Percentiles rank a stretch among this genome's conserved stretches.
Evolutionary conservation across 1,284 basidiomycete genomes (phyloP).

Genomic region (Sanghuangporus sanghuang): DNA sequence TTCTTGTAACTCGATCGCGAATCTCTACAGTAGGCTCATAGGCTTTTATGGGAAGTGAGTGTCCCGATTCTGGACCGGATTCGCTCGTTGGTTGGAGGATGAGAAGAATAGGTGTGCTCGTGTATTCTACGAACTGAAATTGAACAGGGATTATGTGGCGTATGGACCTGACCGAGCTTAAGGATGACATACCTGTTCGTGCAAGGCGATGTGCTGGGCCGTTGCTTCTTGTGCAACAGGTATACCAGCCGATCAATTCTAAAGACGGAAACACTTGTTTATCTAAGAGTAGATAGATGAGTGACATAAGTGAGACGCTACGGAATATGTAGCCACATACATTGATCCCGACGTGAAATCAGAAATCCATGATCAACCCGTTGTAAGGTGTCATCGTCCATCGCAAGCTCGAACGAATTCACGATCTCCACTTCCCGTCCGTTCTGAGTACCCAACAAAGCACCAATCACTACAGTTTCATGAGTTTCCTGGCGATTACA

Average conservation of each 20-base stretch:
- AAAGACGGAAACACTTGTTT: slow-evolving; percentile 97
- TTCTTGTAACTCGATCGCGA: slow-evolving; percentile 67
- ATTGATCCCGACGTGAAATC: slow-evolving; percentile 82
- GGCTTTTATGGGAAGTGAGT: slow-evolving; percentile 81
- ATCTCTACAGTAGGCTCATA: slow-evolving; percentile 87
- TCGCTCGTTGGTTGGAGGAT: slow-evolving; percentile 51
- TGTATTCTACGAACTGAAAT: slow-evolving; percentile 70
- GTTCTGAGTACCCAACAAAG: slow-evolving; percentile 89
- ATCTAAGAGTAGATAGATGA: slow-evolving; percentile 45
- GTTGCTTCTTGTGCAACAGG: slow-evolving; percentile 72
- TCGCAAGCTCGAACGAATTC: slow-evolving; percentile 89
- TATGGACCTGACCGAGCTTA: slow-evolving; percentile 7
- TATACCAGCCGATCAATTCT: slow-evolving; percentile 97
- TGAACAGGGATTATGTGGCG: slow-evolving; percentile 50
- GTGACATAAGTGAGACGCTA: background rate
- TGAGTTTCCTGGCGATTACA: slow-evolving; percentile 1
- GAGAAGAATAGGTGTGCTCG: slow-evolving; percentile 73
- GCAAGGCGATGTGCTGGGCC: slow-evolving; percentile 70
- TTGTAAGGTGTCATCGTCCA: slow-evolving; percentile 45
- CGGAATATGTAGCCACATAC: slow-evolving; percentile 41
- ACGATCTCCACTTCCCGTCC: slow-evolving; percentile 95
- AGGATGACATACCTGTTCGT: slow-evolving; percentile 69
- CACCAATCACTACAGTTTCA: slow-evolving; percentile 73
- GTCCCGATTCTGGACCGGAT: slow-evolving; percentile 49
- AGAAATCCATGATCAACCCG: slow-evolving; percentile 80